These are phyloP conservation scores for Tetrahymena malaccensis DNA, from an alignment of 73 alveolate genomes.

Conservation along the genomic window DNA sequence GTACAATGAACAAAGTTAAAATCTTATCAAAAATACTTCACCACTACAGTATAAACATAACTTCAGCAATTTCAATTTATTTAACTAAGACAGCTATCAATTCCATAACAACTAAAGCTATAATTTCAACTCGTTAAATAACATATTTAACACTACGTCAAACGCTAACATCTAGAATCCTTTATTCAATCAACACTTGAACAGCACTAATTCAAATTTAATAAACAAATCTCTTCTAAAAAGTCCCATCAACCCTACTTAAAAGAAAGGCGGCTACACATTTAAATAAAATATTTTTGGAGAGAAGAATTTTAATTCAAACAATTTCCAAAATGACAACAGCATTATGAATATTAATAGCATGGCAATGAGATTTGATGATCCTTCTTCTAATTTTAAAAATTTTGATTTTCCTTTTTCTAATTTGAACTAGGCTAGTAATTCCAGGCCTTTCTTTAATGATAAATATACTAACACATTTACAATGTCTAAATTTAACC, in stretches of 20 bases:
- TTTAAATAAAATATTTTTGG: neutral
- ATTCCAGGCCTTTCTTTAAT: neutral
- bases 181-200: neutral
- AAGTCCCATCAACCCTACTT: neutral
- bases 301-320: neutral
- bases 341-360: neutral
- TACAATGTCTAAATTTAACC: neutral
- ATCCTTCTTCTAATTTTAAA: neutral
- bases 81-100: neutral
- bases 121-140: neutral
- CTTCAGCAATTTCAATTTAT: neutral
- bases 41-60: neutral
- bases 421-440: neutral
- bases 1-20: neutral
- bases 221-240: neutral
- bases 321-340: neutral
- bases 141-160: neutral
- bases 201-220: neutral
- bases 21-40: neutral
- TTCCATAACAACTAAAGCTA: neutral
- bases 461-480: neutral
- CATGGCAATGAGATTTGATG: neutral
- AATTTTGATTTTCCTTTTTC: neutral
- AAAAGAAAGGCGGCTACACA: neutral
- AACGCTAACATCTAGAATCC: neutral